Evolutionary conservation across 495 filamentous ascomycete genomes (phyloP), one percentile per base, ranked within the genome.

Genomic region (Wilcoxina mikolae): DNA sequence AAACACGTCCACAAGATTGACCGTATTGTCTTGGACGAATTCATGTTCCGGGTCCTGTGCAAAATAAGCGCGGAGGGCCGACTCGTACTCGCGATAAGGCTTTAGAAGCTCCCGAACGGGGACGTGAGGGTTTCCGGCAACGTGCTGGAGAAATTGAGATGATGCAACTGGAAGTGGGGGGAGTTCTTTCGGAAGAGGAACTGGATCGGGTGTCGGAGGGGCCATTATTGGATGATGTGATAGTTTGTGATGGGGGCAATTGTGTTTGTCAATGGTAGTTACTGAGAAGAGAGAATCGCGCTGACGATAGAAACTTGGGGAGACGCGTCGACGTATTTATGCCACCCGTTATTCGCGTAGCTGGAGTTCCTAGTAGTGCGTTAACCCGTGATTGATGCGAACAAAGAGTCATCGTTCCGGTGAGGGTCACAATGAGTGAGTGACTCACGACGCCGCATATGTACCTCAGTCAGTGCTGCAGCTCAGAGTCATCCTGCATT

Each of bases 1-100:
- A 63, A 83, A 89, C 20, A 93, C 62, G 5, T 85, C 83, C 5
- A 87, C 68, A 26, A 83, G 65, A 62, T 87, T 93, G 67, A 82
- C 68, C 51, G 74, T 62, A 22, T 74, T 74, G 58, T 84, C 76
- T 35, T 76, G 67, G 20, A 85, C 67, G 35, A 72, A 65, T 10
- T 74, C 68, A 58, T 84, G 74, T 20, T 70, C 64, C 2, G 79
- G 78, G 10, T 83, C 70, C 66, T 88, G 85, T 33, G 85, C 84
- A 62, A 79, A 90, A 24, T 79, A 65, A 61, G 81, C 78, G 23
- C 86, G 80, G 4, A 86, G 66, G 45, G 75, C 73, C 20, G 76
- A 72, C 56, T 90, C 85, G 52, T 77, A 85, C 9, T 74, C 65
- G 56, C 80, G 79, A 67, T 78, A 90, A 0, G 85, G 85, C 55